Base-by-base conservation (phyloP, 1,284 basidiomycete species). In the Cryptococcus sp. region DNA sequence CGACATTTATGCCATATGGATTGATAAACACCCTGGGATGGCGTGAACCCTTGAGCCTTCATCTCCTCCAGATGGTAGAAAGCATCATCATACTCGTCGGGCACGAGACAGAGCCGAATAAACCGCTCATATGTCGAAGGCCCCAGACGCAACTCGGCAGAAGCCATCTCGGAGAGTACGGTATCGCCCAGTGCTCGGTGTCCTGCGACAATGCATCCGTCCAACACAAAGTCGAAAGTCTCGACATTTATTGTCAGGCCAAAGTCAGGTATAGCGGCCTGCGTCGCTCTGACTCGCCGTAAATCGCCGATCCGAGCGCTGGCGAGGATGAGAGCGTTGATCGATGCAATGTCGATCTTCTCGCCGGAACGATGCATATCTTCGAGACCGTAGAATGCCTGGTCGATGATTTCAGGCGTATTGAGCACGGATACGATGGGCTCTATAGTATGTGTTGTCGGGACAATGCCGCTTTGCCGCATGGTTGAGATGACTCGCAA, bases 51-150 rank as follows among this genome's bases (percentile, higher is more conserved):
- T 41, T 77, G 77, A 0, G 75, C 71, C 69, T 91, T 90, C 84
- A 88, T 86, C 74, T 87, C 84, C 65, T 91, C 87, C 26, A 92
- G 78, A 68, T 86, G 89, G 69, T 82, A 84, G 74, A 92, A 92
- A 0, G 87, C 87, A 59, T 88, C 85, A 63, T 91, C 87, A 69
- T 89, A 92, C 2, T 74, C 76, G 12, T 78, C 66, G 60, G 87
- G 84, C 1, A 82, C 82, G 19, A 89, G 76, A 62, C 81, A 84
- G 3, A 91, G 77, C 14, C 74, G 58, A 53, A 91, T 79, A 69
- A 89, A 76, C 33, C 77, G 74, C 56, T 82, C 79, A 69, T 83
- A 89, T 4, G 82, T 86, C 38, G 72, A 70, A 11, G 83, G 60
- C 14, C 47, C 52, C 14, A 31, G 28, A 7, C 28, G 9, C 9